Evolutionary conservation across 108 stramenopile genomes (phyloP), one percentile per base, ranked within the genome.

Genomic region (Ochromonas danica): DNA sequence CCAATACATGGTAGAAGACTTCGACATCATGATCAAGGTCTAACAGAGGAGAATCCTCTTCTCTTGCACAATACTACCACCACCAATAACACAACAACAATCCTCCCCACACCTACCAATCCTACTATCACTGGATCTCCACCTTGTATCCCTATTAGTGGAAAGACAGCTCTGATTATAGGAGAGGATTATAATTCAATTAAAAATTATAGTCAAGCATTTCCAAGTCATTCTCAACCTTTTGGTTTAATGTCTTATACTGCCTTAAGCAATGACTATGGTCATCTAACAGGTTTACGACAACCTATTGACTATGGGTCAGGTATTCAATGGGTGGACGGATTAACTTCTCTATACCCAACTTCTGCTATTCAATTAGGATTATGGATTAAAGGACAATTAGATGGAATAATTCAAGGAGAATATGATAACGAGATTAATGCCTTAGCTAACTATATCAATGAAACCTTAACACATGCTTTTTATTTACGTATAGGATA

Each of bases 401-500:
- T 6, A 6, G 36, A 42, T 27, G 45, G 25, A 6, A 41, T 75
- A 3, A 25, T 17, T 36, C 40, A 28, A 36, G 51, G 72, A 27
- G 6, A 14, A 27, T 75, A 14, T 3, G 72, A 75, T 33, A 27
- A 75, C 28, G 10, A 75, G 10, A 75, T 75, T 60, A 27, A 75
- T 27, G 10, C 10, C 3, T 60, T 75, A 25, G 40, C 36, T 6
- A 57, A 45, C 6, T 42, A 57, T 36, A 45, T 75, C 17, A 67
- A 67, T 35, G 17, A 22, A 28, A 6, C 3, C 72, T 14, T 14
- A 27, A 27, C 6, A 33, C 14, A 57, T 75, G 45, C 40, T 6
- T 45, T 80, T 65, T 39, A 40, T 40, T 0, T 80, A 0, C 67
- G 79, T 22, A 70, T 80, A 17, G 79, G 79, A 35, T 80, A 80